Percentiles rank a stretch among this genome's conserved stretches.
phyloP scores from a whole-genome alignment of 1,139 yeast species.

The Sugiyamaella castrensis region DNA sequence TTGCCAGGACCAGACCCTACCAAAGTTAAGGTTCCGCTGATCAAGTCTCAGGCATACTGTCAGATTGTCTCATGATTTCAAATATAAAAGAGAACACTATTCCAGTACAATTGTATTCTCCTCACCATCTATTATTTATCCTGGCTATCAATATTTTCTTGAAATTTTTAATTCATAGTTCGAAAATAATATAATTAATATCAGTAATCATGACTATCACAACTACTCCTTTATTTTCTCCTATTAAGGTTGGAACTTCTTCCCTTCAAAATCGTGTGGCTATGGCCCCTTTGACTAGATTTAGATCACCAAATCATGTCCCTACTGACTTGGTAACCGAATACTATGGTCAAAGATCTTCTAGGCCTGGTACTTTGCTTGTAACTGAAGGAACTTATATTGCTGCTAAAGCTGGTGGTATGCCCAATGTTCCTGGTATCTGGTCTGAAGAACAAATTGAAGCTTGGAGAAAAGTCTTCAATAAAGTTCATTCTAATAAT shows the following conservation, averaged over 20 bases:
- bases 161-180: too few relatives aligned
- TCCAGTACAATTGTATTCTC: too few relatives aligned
- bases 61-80: too few relatives aligned
- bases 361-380: conserved; percentile 48
- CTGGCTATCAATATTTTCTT: too few relatives aligned
- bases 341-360: conserved; percentile 53
- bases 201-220: neutral
- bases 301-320: conserved; percentile 30
- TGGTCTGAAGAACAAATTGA: conserved; percentile 47
- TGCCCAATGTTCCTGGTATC: conserved; percentile 52
- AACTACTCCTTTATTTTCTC: conserved; percentile 22
- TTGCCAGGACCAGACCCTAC: too few relatives aligned
- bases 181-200: too few relatives aligned
- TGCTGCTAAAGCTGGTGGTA: conserved; percentile 40
- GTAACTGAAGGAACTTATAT: conserved; percentile 45
- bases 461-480: conserved; percentile 51
- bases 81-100: too few relatives aligned
- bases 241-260: conserved; percentile 27
- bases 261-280: conserved; percentile 41
- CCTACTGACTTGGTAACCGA: conserved; percentile 48
- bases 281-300: conserved; percentile 51
- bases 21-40: too few relatives aligned
- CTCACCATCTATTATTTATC: too few relatives aligned
- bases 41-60: too few relatives aligned
- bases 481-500: conserved; percentile 52